These are phyloP conservation scores for Mycena polygramma DNA, from an alignment of 768 basidiomycete species.

Conservation along the genomic window DNA sequence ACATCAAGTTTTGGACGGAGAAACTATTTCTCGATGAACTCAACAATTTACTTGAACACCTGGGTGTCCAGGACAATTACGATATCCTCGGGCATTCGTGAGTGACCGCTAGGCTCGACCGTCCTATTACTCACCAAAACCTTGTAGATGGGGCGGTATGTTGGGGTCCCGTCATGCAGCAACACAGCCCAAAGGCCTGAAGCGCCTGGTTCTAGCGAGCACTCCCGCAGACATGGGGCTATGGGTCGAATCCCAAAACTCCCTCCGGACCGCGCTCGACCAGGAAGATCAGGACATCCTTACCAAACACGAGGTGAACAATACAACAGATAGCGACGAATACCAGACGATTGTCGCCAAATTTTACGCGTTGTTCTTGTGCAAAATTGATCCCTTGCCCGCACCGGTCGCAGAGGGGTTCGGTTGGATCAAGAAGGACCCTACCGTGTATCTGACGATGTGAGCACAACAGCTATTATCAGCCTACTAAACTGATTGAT, in stretches of 20 bases:
- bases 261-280: slow-evolving; percentile 46
- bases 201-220: slow-evolving; percentile 59
- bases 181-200: slow-evolving; percentile 58
- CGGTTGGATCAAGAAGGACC: slow-evolving; percentile 46
- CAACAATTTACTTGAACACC: slow-evolving; percentile 57
- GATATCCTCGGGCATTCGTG: slow-evolving; percentile 67
- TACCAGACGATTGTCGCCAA: slow-evolving; percentile 45
- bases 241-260: slow-evolving; percentile 48
- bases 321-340: slow-evolving; percentile 47
- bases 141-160: slow-evolving; percentile 62
- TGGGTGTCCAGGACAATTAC: slow-evolving; percentile 59
- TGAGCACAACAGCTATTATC: slow-evolving; percentile 23
- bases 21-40: slow-evolving; percentile 67
- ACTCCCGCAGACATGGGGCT: slow-evolving; percentile 59
- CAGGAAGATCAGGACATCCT: slow-evolving; percentile 48
- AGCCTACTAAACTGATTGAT: background rate
- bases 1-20: slow-evolving; percentile 61
- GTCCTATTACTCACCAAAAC: background rate
- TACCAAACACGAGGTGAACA: slow-evolving; percentile 44
- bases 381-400: slow-evolving; percentile 46
- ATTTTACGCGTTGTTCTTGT: slow-evolving; percentile 47
- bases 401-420: slow-evolving; percentile 41
- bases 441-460: slow-evolving; percentile 54
- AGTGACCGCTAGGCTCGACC: slow-evolving; percentile 37
- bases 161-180: slow-evolving; percentile 56